Percentiles rank a stretch among this genome's conserved stretches.
These are phyloP conservation scores for Delitschia confertaspora DNA, from an alignment of 495 filamentous ascomycete species.

Conservation along the genomic window DNA sequence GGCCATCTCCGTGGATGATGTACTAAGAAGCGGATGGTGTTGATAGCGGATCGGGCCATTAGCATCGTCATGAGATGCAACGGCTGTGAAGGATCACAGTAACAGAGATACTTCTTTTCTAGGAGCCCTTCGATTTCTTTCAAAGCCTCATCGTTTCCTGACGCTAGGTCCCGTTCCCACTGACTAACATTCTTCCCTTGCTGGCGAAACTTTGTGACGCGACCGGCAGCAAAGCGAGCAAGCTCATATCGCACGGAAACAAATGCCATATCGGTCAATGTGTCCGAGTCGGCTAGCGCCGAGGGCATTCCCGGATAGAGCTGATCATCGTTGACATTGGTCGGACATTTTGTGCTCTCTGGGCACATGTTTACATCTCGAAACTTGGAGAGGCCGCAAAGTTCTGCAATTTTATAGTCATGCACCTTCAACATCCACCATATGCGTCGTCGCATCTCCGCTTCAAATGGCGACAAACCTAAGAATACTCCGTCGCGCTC, in stretches of 20 bases:
- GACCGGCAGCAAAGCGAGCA: conserved; percentile 22
- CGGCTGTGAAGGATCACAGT: conserved; percentile 32
- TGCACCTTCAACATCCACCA: conserved; percentile 41
- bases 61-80: conserved; percentile 29
- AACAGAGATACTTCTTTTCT: conserved; percentile 29
- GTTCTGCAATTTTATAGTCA: conserved; percentile 34
- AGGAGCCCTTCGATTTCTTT: conserved; percentile 25
- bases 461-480: conserved; percentile 41
- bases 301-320: conserved; percentile 22
- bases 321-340: conserved; percentile 24
- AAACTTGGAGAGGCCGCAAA: conserved; percentile 29
- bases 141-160: conserved; percentile 1
- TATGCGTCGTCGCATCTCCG: conserved; percentile 42
- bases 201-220: conserved; percentile 19
- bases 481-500: conserved; percentile 41
- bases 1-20: conserved; percentile 30
- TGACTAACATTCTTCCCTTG: conserved; percentile 21
- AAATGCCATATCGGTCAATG: conserved; percentile 16
- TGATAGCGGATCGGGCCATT: conserved; percentile 16
- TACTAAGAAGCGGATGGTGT: conserved; percentile 24
- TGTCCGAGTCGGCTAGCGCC: conserved; percentile 11
- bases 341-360: conserved; percentile 11
- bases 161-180: conserved; percentile 9
- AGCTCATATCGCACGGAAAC: conserved; percentile 15
- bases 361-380: conserved; percentile 20